These are phyloP conservation scores for Macaranga tanarius DNA, from an alignment of 441 rosid species.

Conservation along the genomic window DNA sequence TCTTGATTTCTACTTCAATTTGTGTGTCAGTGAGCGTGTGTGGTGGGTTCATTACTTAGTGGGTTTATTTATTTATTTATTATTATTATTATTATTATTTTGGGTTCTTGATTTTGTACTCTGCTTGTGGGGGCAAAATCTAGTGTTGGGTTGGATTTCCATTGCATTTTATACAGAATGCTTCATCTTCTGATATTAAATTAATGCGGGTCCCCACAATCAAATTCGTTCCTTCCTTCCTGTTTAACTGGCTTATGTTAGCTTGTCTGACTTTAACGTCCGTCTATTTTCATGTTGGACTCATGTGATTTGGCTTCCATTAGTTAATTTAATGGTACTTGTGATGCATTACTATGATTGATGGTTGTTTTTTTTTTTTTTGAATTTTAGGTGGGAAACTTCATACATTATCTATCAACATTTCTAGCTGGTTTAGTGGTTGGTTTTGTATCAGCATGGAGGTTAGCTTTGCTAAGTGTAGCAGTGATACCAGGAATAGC, in stretches of 20 bases:
- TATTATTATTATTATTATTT: background rate
- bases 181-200: conserved; percentile 26
- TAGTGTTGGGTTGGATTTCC: conserved; percentile 23
- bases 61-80: conserved; percentile 1
- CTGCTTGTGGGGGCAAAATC: conserved; percentile 29
- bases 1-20: background rate
- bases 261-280: conserved; percentile 38
- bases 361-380: background rate
- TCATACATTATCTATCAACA: conserved; percentile 91
- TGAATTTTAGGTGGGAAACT: conserved; percentile 80
- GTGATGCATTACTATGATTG: background rate
- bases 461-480: conserved; percentile 84
- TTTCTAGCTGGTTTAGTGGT: conserved; percentile 97
- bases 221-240: background rate
- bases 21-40: too few species aligned
- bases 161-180: conserved; percentile 14
- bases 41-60: conserved; percentile 5
- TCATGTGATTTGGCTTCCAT: conserved; percentile 17
- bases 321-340: background rate
- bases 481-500: conserved; percentile 99
- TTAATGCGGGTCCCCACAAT: conserved; percentile 40
- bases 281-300: conserved; percentile 25
- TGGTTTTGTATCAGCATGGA: conserved; percentile 99
- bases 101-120: conserved; percentile 12
- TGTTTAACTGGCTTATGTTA: conserved; percentile 43